Evolutionary conservation across 2,329 filamentous ascomycete species (phyloP).

Genomic region (Teratosphaeria zuluensis): DNA sequence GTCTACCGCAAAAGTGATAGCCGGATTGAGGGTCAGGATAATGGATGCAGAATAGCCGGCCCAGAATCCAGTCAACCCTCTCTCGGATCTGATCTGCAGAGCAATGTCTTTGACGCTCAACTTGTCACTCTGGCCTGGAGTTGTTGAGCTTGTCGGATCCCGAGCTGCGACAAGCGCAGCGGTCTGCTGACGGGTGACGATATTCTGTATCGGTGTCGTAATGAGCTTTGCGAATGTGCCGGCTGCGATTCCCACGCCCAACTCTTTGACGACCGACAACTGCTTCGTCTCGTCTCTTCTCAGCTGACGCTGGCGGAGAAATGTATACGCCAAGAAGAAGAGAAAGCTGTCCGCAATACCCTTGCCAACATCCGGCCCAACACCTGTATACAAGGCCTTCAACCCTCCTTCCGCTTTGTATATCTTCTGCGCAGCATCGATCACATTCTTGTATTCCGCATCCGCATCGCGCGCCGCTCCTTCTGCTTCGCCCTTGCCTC

Average conservation of each 20-base stretch:
- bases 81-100: constrained; percentile 54
- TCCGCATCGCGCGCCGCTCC: constrained; percentile 24
- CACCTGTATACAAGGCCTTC: constrained; percentile 52
- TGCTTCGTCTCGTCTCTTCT: constrained; percentile 27
- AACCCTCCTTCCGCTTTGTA: constrained; percentile 61
- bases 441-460: constrained; percentile 52
- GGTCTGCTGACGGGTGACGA: constrained; percentile 75
- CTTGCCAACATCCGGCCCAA: constrained; percentile 35
- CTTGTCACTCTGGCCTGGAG: constrained; percentile 16
- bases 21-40: constrained; percentile 74
- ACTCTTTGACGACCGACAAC: constrained; percentile 59
- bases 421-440: constrained; percentile 63
- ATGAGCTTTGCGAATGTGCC: constrained; percentile 66
- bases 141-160: constrained; percentile 23
- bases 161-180: constrained; percentile 42
- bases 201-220: constrained; percentile 71
- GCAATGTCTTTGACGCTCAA: constrained; percentile 48
- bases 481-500: constrained; percentile 24
- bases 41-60: constrained; percentile 75
- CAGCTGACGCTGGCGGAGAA: constrained; percentile 38
- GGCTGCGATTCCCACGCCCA: constrained; percentile 62
- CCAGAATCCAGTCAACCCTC: constrained; percentile 71
- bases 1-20: constrained; percentile 76
- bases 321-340: constrained; percentile 75
- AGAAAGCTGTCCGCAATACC: constrained; percentile 62